Base-by-base conservation (phyloP, 2,329 filamentous ascomycete species). In the Xylaria arbuscula region DNA sequence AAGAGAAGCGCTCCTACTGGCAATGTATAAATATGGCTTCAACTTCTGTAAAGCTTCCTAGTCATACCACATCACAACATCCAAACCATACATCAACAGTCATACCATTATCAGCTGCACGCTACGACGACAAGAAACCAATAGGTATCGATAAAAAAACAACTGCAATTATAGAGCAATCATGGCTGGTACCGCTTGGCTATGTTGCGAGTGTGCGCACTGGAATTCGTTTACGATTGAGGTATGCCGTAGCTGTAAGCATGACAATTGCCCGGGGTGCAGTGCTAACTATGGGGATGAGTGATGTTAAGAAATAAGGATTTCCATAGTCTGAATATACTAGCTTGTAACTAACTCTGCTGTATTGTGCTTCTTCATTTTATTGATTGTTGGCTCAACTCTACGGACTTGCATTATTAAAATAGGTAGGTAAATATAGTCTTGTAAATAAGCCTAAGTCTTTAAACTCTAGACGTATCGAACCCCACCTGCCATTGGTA, bases 161-260 rank as follows among this genome's bases (percentile, higher is more conserved):
- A 42, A 13, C 45, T 48, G 3, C 13, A n/a, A 24, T 9, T 13
- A n/a, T 11, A 55, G 1, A 24, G 4, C 42, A 7, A 62, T 17
- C 17, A 61, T 66, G 63, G 48, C 63, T 55, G 48, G 17, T 19
- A 40, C 15, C 28, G 2, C 24, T 17, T 66, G 63, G 63, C 1
- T 8, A 17, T 66, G 63, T 19, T 66, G 63, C 7, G 1, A 32
- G 1, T 66, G 63, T 7, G 19, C 36, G 3, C 38, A 40, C 50
- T 22, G 13, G n/a, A 66, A 55, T 15, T 19, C 1, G 4, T 54
- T 10, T 8, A 48, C 38, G 15, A 32, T 55, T n/a, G 63, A 60
- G 9, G 5, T 28, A 4, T 66, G 63, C 32, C 19, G 15, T 2
- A 10, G 11, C 2, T 55, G 48, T 8, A 28, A 24, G 10, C 62